Conservation (phyloP, 1,284 basidiomycete genomes). For the Cryptococcus sp. region DNA sequence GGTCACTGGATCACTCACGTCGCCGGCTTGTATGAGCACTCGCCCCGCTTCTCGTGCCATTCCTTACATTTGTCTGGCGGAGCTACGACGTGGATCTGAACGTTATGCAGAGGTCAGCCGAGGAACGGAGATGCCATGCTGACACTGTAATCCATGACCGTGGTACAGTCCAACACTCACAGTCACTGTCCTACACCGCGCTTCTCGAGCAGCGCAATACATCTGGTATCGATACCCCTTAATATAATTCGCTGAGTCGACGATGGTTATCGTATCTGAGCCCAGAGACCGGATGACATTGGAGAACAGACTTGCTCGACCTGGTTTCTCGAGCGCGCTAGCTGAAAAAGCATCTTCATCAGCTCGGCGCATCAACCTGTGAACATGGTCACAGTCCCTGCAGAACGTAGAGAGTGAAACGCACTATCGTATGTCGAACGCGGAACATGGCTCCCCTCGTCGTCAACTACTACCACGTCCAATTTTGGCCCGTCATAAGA, state of each 20-base stretch:
- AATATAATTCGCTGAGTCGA: constrained; percentile 94
- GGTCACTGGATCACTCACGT: constrained; percentile 65
- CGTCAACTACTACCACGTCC: constrained; percentile 72
- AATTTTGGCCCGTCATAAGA: constrained; percentile 61
- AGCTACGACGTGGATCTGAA: constrained; percentile 66
- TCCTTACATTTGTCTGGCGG: constrained; percentile 73
- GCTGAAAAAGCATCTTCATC: constrained; percentile 57
- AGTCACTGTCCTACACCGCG: constrained; percentile 81
- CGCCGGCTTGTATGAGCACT: constrained; percentile 63
- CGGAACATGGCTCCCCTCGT: constrained; percentile 69
- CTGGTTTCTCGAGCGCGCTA: constrained; percentile 81
- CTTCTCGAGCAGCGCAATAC: constrained; percentile 91
- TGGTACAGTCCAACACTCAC: constrained; percentile 58
- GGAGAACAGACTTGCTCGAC: constrained; percentile 82
- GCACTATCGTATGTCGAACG: constrained; percentile 74
- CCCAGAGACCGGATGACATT: constrained; percentile 75
- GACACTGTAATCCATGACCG: neutral
- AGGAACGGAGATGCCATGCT: neutral
- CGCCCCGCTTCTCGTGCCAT: constrained; percentile 65
- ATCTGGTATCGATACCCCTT: constrained; percentile 96
- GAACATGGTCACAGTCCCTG: neutral
- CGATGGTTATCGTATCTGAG: constrained; percentile 75
- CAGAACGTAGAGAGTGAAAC: constrained; percentile 29
- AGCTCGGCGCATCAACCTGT: neutral
- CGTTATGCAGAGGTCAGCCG: neutral